Conservation (phyloP, 1,284 basidiomycete genomes). For the Fistulina hepatica region DNA sequence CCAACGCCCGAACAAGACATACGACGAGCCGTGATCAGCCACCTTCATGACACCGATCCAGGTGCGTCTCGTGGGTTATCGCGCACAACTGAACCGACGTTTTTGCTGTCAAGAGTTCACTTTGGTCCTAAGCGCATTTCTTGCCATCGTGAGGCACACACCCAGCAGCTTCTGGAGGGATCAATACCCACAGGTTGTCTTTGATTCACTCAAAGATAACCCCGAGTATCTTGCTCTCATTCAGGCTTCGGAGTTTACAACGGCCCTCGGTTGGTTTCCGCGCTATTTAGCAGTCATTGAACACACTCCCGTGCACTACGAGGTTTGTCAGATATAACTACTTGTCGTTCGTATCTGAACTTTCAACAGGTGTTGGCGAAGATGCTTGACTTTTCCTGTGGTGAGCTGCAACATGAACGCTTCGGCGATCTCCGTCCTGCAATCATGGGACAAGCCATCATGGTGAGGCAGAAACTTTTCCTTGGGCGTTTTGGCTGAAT, state of each 20-base stretch:
- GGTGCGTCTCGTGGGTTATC: constrained; percentile 43
- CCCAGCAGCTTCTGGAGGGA: too few relatives aligned
- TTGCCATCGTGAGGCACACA: constrained; percentile 42
- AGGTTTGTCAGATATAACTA: too few relatives aligned
- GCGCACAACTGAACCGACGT: constrained; percentile 6
- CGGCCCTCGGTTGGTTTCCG: constrained; percentile 42
- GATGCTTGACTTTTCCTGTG: constrained; percentile 60
- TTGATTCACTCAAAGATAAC: constrained; percentile 79
- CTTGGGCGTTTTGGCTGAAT: too few relatives aligned
- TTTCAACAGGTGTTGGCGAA: too few relatives aligned
- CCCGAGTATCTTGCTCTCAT: constrained; percentile 44
- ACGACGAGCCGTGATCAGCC: constrained; percentile 41
- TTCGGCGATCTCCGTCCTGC: constrained; percentile 47
- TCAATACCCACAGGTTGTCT: constrained; percentile 66
- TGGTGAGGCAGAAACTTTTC: too few relatives aligned
- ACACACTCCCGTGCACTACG: constrained; percentile 41
- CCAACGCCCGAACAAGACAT: constrained; percentile 30
- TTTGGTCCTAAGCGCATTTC: constrained; percentile 50
- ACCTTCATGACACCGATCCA: constrained; percentile 50
- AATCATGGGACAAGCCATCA: constrained; percentile 47
- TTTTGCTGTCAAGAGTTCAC: constrained; percentile 45
- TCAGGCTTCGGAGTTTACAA: constrained; percentile 24
- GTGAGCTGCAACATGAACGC: constrained; percentile 67
- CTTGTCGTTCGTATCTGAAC: too few relatives aligned
- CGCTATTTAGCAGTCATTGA: constrained; percentile 48